Percentiles rank a stretch among this genome's conserved stretches.
phyloP scores from a whole-genome alignment of 2,329 filamentous ascomycete species.

The Sporothrix globosa region DNA sequence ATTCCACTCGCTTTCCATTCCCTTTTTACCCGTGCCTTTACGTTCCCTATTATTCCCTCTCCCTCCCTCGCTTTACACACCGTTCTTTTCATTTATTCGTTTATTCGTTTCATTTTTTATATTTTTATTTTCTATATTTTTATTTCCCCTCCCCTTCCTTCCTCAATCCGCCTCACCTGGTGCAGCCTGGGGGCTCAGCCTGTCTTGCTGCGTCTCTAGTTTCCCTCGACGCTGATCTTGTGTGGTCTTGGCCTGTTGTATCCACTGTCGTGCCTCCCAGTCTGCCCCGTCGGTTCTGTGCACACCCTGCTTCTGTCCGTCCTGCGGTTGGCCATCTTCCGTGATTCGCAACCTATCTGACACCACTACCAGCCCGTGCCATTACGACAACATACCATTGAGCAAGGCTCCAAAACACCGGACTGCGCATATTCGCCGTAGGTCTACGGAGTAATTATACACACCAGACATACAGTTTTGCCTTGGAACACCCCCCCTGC shows the following conservation, averaged over 20 bases:
- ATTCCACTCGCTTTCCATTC: constrained; percentile 25
- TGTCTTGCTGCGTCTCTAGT: constrained; percentile 25
- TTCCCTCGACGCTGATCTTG: constrained; percentile 2
- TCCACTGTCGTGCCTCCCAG: constrained; percentile 26
- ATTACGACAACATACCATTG: constrained; percentile 24
- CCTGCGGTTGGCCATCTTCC: constrained; percentile 29
- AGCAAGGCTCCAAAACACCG: constrained; percentile 30
- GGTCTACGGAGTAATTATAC: background rate
- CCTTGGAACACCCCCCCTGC: constrained; percentile 12
- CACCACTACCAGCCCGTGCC: constrained; percentile 28
- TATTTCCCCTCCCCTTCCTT: background rate
- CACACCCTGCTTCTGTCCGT: constrained; percentile 16
- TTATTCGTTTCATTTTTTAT: background rate
- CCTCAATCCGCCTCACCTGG: constrained; percentile 29
- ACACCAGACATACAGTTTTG: background rate
- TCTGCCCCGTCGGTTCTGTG: constrained; percentile 11
- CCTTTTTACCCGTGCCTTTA: constrained; percentile 14
- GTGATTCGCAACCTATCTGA: constrained; percentile 31
- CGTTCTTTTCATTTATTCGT: background rate
- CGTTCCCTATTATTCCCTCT: constrained; percentile 7
- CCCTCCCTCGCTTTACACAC: background rate
- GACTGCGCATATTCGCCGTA: constrained; percentile 21
- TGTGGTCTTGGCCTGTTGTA: constrained; percentile 28
- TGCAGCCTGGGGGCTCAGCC: constrained; percentile 28
- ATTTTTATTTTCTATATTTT: constrained; percentile 23